Conservation (phyloP, 225 moss, liverwort and hornwort species). For the Takakia lepidozioides region DNA sequence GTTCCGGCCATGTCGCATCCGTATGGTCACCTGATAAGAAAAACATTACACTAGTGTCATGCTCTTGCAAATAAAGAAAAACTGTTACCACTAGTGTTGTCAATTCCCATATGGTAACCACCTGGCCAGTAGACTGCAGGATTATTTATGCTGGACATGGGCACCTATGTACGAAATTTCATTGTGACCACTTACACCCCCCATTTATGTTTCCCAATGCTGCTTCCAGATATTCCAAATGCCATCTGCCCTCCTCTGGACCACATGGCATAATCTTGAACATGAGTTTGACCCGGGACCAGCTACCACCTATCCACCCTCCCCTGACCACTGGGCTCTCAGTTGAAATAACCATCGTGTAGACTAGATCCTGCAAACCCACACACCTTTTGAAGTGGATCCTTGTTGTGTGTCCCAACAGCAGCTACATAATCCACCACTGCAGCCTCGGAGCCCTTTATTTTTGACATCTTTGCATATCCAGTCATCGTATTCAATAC, state of each 20-base stretch:
- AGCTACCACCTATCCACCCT: background rate
- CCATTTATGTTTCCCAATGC: no score
- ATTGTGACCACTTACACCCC: no score
- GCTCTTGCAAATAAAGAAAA: slow-evolving; percentile 1
- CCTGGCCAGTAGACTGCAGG: background rate
- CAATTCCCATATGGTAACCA: background rate
- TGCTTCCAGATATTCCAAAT: no score
- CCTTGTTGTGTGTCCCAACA: slow-evolving; percentile 70
- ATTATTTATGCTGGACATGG: no score
- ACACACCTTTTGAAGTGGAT: slow-evolving; percentile 94
- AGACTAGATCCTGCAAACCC: no score
- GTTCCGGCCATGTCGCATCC: slow-evolving; percentile 80
- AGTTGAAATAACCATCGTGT: no score
- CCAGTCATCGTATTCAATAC: slow-evolving; percentile 86
- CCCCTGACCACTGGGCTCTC: background rate
- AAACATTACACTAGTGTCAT: no score
- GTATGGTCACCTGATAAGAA: slow-evolving; percentile 86
- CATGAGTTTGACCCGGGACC: no score
- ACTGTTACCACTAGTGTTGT: background rate
- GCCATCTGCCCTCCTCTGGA: no score
- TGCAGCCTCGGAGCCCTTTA: slow-evolving; percentile 86
- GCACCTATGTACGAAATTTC: no score
- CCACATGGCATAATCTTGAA: no score
- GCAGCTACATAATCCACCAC: slow-evolving; percentile 94
- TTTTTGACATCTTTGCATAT: slow-evolving; percentile 52